Evolutionary conservation across 1,284 basidiomycete genomes (phyloP), one percentile per base, ranked within the genome.

Genomic region (Trichosporon asahii): DNA sequence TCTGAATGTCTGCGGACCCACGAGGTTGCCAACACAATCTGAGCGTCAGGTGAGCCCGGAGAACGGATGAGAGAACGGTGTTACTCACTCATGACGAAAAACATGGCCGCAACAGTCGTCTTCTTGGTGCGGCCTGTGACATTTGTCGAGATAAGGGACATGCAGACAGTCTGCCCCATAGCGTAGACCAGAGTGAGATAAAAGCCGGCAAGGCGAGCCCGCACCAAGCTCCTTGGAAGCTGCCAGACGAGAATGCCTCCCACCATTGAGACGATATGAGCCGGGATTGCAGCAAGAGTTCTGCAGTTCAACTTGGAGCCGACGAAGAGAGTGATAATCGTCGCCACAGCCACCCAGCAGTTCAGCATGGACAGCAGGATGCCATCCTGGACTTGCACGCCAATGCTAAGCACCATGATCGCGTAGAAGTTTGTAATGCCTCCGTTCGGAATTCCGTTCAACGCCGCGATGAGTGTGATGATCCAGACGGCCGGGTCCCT

Each of bases 51-150:
- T 6, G 12, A 8, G 21, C 37, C 9, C 9, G 21, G 21, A 25
- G 1, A 23, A 3, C 11, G 7, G 1, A n/a, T 3, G 14, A 15
- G 31, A 5, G 6, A n/a, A 3, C 3, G 11, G 35, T 14, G 31
- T 8, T 12, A 61, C 64, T 49, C 14, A 49, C 64, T 29, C 44
- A 64, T 33, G 8, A 72, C 25, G 67, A 76, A 72, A 66, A 66
- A 70, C 18, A 74, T 37, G 46, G 64, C 75, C 14, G 71, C 65
- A 5, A 64, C 71, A 5, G 67, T 67, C 1, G 72, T 72, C 61
- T 75, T 76, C 68, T 76, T 76, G 4, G 75, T 76, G 21, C 75
- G 71, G 21, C 75, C 75, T 6, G 70, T 70, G 40, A 75, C 64
- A 63, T 73, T 73, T 21, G 67, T 68, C 21, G 49, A 33, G 61